Evolutionary conservation across 306 rosid genomes (phyloP).

Genomic region (Calophaca sinica): DNA sequence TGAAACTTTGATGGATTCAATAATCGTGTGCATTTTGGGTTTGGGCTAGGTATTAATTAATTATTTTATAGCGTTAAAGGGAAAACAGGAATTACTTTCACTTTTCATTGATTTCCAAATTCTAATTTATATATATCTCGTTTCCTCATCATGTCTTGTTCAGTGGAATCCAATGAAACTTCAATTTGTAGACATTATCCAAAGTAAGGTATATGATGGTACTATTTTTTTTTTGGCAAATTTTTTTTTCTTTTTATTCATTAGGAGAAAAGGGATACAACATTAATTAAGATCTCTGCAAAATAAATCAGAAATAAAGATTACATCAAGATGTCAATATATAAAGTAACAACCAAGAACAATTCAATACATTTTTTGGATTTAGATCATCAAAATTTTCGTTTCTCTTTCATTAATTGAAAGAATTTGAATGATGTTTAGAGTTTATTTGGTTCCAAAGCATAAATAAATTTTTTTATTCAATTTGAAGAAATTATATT

Average conservation of each 20-base stretch:
- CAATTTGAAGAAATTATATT: too few species aligned
- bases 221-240: background rate
- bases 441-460: background rate
- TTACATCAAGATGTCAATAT: background rate
- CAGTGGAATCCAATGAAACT: constrained; percentile 64
- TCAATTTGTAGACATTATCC: constrained; percentile 39
- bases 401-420: background rate
- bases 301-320: background rate
- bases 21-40: constrained; percentile 13
- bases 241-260: background rate
- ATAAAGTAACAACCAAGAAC: background rate
- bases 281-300: constrained; percentile 1
- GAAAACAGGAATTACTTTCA: background rate
- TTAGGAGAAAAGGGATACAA: constrained; percentile 3
- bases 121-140: constrained; percentile 5
- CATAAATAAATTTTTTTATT: too few species aligned
- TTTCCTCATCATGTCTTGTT: constrained; percentile 28
- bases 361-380: background rate
- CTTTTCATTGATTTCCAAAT: constrained; percentile 31
- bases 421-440: background rate
- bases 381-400: background rate
- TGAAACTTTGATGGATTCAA: constrained; percentile 37
- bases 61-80: background rate
- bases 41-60: constrained; percentile 4
- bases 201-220: constrained; percentile 11